Conservation (phyloP, 78 protist species). For the Parvularia atlantis region DNA sequence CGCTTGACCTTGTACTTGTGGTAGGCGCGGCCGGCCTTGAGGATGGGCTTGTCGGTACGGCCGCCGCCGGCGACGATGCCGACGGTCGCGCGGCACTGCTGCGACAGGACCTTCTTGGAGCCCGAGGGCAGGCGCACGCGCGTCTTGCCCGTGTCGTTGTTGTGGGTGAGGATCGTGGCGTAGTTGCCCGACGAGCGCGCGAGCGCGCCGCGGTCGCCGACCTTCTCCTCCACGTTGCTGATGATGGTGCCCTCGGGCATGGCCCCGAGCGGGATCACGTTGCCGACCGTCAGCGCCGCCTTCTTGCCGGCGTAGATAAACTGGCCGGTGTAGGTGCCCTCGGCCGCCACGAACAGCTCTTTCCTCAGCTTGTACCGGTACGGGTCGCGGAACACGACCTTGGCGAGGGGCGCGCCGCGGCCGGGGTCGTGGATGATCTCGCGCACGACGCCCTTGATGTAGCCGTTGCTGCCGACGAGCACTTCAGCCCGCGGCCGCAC, state of each 20-base stretch:
- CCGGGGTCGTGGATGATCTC: constrained; percentile 99
- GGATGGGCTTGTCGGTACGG: constrained; percentile 98
- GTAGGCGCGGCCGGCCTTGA: constrained; percentile 97
- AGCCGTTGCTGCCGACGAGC: no score
- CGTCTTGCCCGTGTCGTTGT: constrained; percentile 80
- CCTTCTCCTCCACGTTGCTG: constrained; percentile 93
- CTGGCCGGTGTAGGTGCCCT: constrained; percentile 99
- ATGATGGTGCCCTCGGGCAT: constrained; percentile 97
- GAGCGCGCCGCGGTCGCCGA: constrained; percentile 89
- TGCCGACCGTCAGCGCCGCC: constrained; percentile 91
- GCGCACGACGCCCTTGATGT: constrained; percentile 75
- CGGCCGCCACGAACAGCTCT: constrained; percentile 90
- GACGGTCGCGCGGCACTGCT: constrained; percentile 88
- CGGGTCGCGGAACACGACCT: constrained; percentile 81
- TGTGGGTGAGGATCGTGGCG: constrained; percentile 91
- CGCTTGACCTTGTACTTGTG: constrained; percentile 96
- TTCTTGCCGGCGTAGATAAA: constrained; percentile 91
- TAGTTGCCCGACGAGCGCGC: constrained; percentile 96
- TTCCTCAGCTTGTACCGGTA: constrained; percentile 59
- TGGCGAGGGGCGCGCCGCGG: constrained; percentile 99
- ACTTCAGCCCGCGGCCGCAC: no score
- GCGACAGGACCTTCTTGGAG: constrained; percentile 80
- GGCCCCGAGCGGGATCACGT: constrained; percentile 85
- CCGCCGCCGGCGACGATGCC: constrained; percentile 99
- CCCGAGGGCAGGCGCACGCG: constrained; percentile 95